Evolutionary conservation across 495 filamentous ascomycete genomes (phyloP).

Genomic region (Penicillium canescens): DNA sequence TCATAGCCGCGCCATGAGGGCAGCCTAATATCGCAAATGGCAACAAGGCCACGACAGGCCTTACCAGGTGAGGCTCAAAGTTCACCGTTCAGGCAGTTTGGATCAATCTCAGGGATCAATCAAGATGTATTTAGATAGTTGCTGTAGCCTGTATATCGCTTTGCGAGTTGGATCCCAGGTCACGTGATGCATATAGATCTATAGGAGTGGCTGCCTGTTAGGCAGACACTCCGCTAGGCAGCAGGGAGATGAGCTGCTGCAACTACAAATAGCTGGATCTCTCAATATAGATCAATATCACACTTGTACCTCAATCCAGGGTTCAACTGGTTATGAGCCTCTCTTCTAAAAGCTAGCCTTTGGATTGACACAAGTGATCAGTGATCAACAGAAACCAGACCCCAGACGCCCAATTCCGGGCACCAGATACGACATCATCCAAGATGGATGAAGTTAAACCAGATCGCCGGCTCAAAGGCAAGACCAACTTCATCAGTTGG

Average conservation of each 20-base stretch:
- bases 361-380: slow-evolving; percentile 5
- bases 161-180: no score
- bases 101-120: no score
- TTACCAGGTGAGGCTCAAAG: no score
- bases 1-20: not conserved
- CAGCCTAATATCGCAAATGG: no score
- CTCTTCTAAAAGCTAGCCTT: slow-evolving; percentile 1
- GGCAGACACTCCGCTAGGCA: no score
- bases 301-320: slow-evolving; percentile 6
- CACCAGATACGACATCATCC: not conserved
- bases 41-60: no score
- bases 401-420: not conserved
- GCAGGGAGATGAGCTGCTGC: no score
- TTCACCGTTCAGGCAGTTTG: no score
- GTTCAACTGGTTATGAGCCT: slow-evolving; percentile 3
- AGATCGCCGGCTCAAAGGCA: not conserved
- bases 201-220: no score
- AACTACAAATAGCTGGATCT: slow-evolving; percentile 12
- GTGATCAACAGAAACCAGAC: slow-evolving; percentile 1
- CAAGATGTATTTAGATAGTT: no score
- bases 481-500: slow-evolving; percentile 1
- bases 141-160: no score
- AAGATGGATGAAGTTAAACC: slow-evolving; percentile 5
- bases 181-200: no score
- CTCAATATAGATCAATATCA: slow-evolving; percentile 5